Base-by-base conservation (phyloP, 352 stramenopile genomes). In the Phytophthora colocasiae region DNA sequence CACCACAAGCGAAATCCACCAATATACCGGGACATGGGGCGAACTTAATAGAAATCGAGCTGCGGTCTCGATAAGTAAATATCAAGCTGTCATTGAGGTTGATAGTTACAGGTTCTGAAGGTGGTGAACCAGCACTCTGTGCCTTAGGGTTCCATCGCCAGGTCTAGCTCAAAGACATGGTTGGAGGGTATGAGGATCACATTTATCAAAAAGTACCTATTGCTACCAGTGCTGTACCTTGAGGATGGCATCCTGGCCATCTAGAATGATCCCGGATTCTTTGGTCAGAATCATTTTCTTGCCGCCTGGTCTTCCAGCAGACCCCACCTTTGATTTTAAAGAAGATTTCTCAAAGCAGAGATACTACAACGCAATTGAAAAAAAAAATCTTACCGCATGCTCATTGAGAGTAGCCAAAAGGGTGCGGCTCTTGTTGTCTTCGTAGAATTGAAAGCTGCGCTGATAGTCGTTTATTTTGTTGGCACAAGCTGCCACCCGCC, bases 401-500 rank as follows among this genome's bases (percentile, higher is more conserved):
- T 93, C 79, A 51, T 91, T 81, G n/a, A 93, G 39, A 12, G 77
- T 89, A 27, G 67, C 77, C 8, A 93, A 62, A 24, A 91, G 67
- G 24, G 75, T 80, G 26, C 80, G 85, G 39, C 71, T 81, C 12
- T 63, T 57, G 47, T 89, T 89, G 59, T 91, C 79, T 63, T 82
- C 79, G 39, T 90, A 93, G 50, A 90, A 91, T 63, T 90, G 80
- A 49, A 84, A 87, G 29, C 65, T 73, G 11, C 73, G 59, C 61
- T 92, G 85, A 45, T 89, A 88, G 15, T 71, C 69, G 52, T 79
- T 94, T 36, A 92, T 80, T 50, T 81, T 87, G 71, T 84, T 92
- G n/a, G 82, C 71, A 49, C 84, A 92, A 22, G 78, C 84, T 14
- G 85, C 84, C 15, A 93, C 77, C 46, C 82, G 77, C 0, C 85